Base-by-base conservation (phyloP, 1,284 basidiomycete species). In the Schizophyllum commune region DNA sequence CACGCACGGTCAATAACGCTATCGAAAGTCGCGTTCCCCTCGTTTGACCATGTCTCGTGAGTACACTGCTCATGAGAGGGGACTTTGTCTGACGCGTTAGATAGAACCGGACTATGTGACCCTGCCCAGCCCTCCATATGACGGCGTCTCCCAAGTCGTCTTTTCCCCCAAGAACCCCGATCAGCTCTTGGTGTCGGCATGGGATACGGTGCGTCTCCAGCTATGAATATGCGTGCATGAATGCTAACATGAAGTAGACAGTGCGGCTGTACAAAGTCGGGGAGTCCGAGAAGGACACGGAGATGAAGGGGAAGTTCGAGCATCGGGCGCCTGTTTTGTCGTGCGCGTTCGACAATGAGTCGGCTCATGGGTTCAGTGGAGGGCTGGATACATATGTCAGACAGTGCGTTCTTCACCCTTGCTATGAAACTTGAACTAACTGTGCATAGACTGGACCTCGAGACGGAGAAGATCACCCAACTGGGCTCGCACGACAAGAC, bases 131-230 rank as follows among this genome's bases (percentile, higher is more conserved):
- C 86, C 91, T 0, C 93, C 93, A 0, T 86, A 91, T 67, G 94
- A 97, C 75, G 90, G 89, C 66, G 83, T 96, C 62, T 91, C 92
- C 2, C 79, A 85, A 57, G 76, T 96, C 21, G 80, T 82, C 51
- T 97, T 90, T 74, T 92, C 93, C n/a, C 89, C 92, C 0, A 83
- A 79, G 17, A 80, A 89, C 69, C 86, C 91, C 4, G 80, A 89
- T 63, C 85, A 89, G 22, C 76, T 97, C 1, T 75, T 96, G 2
- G 88, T 89, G 19, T 85, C 91, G 9, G 89, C 90, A 62, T 96
- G 94, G 94, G 94, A 96, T 74, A 85, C 91, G 57, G 93, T 95
- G 70, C 64, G 88, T 78, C 21, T 53, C 52, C 54, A 58, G 9
- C 64, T 56, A 19, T 55, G 22, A 32, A 58, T 6, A 34, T 55